A percentile compares a stretch with the other conserved stretches of the same genome.
Evolutionary conservation across 108 stramenopile species (phyloP).

Genomic region (Fistulifera solaris): DNA sequence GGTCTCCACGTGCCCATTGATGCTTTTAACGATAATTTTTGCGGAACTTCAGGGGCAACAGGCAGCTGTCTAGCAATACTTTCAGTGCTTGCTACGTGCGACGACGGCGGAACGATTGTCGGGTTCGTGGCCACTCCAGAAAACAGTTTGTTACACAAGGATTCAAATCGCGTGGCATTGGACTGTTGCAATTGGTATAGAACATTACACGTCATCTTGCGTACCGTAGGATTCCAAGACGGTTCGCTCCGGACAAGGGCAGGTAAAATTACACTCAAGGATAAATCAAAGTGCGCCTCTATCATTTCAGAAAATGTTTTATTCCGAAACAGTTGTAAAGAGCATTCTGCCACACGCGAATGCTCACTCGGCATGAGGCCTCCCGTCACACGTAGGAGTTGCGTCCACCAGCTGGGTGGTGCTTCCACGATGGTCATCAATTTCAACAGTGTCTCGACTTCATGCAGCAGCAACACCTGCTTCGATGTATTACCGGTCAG

Average conservation of each 20-base stretch:
- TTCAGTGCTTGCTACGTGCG: background rate
- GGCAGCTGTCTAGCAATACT: background rate
- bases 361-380: conserved; percentile 74
- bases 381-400: conserved; percentile 20
- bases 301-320: conserved; percentile 36
- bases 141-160: background rate
- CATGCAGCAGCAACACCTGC: conserved; percentile 67
- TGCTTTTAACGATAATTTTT: conserved; percentile 37
- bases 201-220: conserved; percentile 73
- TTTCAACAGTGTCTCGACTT: conserved; percentile 66
- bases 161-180: background rate
- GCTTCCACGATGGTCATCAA: conserved; percentile 10
- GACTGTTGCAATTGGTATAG: conserved; percentile 23
- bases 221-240: conserved; percentile 83
- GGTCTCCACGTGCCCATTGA: conserved; percentile 66
- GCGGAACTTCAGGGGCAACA: conserved; percentile 8
- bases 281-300: conserved; percentile 16
- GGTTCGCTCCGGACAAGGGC: conserved; percentile 40
- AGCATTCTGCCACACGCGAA: conserved; percentile 63
- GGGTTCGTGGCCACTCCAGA: background rate
- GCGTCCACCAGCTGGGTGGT: conserved; percentile 11
- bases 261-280: conserved; percentile 38
- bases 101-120: background rate
- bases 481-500: conserved; percentile 66
- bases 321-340: conserved; percentile 60